These are phyloP conservation scores for Vaccinium vitisidaea DNA, from an alignment of 148 eudicot species.

Conservation along the genomic window DNA sequence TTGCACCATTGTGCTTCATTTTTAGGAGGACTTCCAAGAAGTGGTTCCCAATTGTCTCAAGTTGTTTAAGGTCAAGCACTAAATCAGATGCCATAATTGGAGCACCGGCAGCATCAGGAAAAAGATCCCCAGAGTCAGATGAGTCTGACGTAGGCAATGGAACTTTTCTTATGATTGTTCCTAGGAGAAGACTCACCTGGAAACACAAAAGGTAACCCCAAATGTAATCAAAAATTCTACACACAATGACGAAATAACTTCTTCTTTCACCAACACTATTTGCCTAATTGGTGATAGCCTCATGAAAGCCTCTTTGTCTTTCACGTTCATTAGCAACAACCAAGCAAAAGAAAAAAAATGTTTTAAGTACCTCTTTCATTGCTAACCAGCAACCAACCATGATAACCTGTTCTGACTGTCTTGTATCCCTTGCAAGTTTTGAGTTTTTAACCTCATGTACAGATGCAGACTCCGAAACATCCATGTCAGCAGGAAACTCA, in stretches of 20 bases:
- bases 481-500: conserved; percentile 45
- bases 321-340: not conserved
- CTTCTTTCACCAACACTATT: not conserved
- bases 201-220: conserved; percentile 14
- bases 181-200: conserved; percentile 97
- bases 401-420: conserved; percentile 78
- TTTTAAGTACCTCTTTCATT: conserved; percentile 85
- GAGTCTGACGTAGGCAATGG: conserved; percentile 71
- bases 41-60: conserved; percentile 86
- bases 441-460: conserved; percentile 36
- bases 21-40: conserved; percentile 91
- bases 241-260: not conserved
- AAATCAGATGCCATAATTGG: conserved; percentile 38
- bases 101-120: conserved; percentile 28
- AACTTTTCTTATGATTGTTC: conserved; percentile 89
- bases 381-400: conserved; percentile 99
- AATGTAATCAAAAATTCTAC: not conserved
- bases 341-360: not conserved
- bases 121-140: conserved; percentile 26
- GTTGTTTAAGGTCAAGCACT: conserved; percentile 78
- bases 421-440: conserved; percentile 35
- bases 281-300: not conserved
- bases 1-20: conserved; percentile 98
- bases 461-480: conserved; percentile 22
- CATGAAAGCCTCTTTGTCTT: not conserved